Percentiles rank a stretch among this genome's conserved stretches.
Evolutionary conservation across 1,139 yeast species (phyloP).

Genomic region (Schizosaccharomyces versatilis): DNA sequence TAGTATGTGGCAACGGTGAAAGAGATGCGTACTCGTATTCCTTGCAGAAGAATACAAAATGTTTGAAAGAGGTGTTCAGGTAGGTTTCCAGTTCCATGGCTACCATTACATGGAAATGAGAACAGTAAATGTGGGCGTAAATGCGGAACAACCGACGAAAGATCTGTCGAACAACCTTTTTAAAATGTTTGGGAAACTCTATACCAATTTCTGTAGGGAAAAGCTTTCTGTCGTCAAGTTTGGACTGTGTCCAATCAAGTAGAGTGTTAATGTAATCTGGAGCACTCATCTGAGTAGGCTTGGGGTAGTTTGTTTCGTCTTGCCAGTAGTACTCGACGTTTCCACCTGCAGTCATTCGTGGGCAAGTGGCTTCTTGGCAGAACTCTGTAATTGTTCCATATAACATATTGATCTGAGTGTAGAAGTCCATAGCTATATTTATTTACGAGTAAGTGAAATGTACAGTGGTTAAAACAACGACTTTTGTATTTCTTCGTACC

Average conservation of each 20-base stretch:
- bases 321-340: conserved; percentile 73
- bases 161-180: conserved; percentile 57
- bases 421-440: conserved; percentile 31
- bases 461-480: neutral
- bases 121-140: conserved; percentile 95
- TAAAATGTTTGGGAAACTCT: conserved; percentile 34
- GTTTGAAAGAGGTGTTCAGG: conserved; percentile 81
- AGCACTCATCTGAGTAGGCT: conserved; percentile 63
- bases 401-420: conserved; percentile 87
- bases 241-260: conserved; percentile 84
- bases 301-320: conserved; percentile 30
- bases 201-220: conserved; percentile 78
- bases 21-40: conserved; percentile 33
- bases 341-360: conserved; percentile 37
- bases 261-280: conserved; percentile 83
- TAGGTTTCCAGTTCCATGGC: conserved; percentile 85
- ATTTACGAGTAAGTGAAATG: conserved; percentile 30
- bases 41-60: conserved; percentile 66
- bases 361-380: conserved; percentile 81
- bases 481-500: conserved; percentile 9
- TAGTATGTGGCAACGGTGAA: neutral
- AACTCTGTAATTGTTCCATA: conserved; percentile 91
- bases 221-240: conserved; percentile 68
- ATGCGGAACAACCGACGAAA: conserved; percentile 78
- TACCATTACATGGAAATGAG: conserved; percentile 83